phyloP scores from a whole-genome alignment of 345 rosid species.

The Cardamine chenopodiifolia region DNA sequence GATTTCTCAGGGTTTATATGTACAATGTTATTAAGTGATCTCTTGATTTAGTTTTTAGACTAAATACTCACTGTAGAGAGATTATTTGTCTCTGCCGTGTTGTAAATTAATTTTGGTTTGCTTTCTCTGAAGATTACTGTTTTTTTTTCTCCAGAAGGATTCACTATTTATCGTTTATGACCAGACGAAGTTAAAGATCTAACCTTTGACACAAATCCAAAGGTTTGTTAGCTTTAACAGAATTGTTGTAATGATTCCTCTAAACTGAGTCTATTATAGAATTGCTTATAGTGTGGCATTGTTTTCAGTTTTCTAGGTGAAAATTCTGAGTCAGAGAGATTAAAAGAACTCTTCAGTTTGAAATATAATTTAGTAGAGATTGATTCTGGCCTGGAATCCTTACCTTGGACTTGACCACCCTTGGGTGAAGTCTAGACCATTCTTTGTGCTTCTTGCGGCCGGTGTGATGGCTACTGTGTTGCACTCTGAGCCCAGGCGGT shows the following conservation, averaged over 20 bases:
- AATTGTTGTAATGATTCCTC: background rate
- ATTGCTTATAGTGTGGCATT: conserved; percentile 21
- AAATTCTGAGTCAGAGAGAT: conserved; percentile 2
- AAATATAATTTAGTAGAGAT: conserved; percentile 16
- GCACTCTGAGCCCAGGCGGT: conserved; percentile 64
- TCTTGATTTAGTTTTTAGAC: no score
- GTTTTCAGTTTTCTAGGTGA: conserved; percentile 36
- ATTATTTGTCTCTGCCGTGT: no score
- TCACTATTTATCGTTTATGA: conserved; percentile 1
- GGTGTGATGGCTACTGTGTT: conserved; percentile 70
- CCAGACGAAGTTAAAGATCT: conserved; percentile 16
- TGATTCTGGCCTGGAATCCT: conserved; percentile 75
- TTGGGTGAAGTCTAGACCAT: conserved; percentile 64
- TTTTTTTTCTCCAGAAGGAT: background rate
- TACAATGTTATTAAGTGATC: background rate
- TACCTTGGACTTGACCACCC: conserved; percentile 52
- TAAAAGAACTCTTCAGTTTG: conserved; percentile 1
- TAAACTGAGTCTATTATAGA: conserved; percentile 1
- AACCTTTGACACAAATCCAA: conserved; percentile 1
- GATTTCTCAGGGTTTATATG: conserved; percentile 20
- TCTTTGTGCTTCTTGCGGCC: conserved; percentile 49
- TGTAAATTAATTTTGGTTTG: conserved; percentile 15
- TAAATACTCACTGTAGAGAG: no score
- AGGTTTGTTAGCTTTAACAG: conserved; percentile 8
- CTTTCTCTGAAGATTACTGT: conserved; percentile 15